Base-by-base conservation (phyloP, 2,329 filamentous ascomycete genomes). In the Dactylellina leptospora region DNA sequence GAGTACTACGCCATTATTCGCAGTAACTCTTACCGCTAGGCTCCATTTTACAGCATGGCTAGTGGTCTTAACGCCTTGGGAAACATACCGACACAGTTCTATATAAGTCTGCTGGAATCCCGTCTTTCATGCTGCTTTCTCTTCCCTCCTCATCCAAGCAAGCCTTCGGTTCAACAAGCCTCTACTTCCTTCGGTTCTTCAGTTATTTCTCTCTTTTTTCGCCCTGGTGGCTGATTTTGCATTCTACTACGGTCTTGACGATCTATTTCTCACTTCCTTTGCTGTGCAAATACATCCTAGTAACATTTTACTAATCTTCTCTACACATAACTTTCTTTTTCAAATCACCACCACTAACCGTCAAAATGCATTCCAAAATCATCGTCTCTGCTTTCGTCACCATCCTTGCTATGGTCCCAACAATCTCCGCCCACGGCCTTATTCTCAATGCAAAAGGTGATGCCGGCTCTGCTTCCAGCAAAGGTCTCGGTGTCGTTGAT, bases 391-490 rank as follows among this genome's bases (percentile, higher is more conserved):
- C 80, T 75, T 75, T 81, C 74, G 78, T 85, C 77, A 80, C 82
- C 77, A 80, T 86, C 79, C 78, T 87, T 77, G 81, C 84, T 75
- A 80, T 83, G 73, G 82, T 82, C 76, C 80, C 83, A 74, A 82
- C 88, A 56, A 86, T 85, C 74, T 82, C 85, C 74, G 85, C 84
- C 77, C 87, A 89, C 81, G 82, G 83, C 70, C 86, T 84, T 75
- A 87, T 89, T 79, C 83, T 84, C 76, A 79, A 79, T 50, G 87
- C 87, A 28, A 82, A 82, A 38, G 87, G 86, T 68, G 81, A 88
- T 75, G 81, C 81, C 25, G 86, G 86, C 53, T 86, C 86, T 73
- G 27, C 16, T 16, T 80, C 80, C 40, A 81, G 82, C 45, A 80
- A 78, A 36, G 82, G 81, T 74, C 80, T 83, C 16, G 86, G 51